A percentile compares a stretch with the other conserved stretches of the same genome.
These are phyloP conservation scores for Sarocladium oryzae DNA, from an alignment of 2,329 filamentous ascomycete genomes.

Conservation along the genomic window DNA sequence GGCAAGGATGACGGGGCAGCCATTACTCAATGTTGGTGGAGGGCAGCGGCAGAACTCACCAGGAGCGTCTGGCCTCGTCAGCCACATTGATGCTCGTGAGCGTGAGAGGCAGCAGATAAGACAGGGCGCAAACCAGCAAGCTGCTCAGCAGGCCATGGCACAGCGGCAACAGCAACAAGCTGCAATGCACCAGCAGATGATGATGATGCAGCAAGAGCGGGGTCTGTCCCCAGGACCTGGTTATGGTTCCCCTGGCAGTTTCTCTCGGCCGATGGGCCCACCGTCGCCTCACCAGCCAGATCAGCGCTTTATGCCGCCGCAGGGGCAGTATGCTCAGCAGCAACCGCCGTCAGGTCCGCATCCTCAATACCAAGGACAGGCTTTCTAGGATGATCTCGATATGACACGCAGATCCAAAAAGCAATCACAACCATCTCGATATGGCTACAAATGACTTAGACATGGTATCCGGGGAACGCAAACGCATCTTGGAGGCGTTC, in stretches of 20 bases:
- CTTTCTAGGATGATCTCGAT: slow-evolving; percentile 20
- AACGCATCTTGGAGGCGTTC: slow-evolving; percentile 2
- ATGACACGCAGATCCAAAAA: too few relatives aligned
- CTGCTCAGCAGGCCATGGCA: slow-evolving; percentile 16
- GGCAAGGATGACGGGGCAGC: slow-evolving; percentile 72
- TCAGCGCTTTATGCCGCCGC: slow-evolving; percentile 22
- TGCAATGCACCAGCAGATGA: slow-evolving; percentile 23
- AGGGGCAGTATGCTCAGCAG: slow-evolving; percentile 22
- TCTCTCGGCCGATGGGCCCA: slow-evolving; percentile 24
- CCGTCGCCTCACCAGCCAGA: slow-evolving; percentile 22
- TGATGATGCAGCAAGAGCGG: slow-evolving; percentile 21
- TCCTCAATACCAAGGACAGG: slow-evolving; percentile 30
- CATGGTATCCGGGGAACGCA: too few relatives aligned
- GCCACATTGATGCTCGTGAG: slow-evolving; percentile 73
- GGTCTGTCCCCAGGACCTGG: slow-evolving; percentile 15
- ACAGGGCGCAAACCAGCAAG: slow-evolving; percentile 59
- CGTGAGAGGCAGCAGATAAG: slow-evolving; percentile 68
- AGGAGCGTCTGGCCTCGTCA: slow-evolving; percentile 58
- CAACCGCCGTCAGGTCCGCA: slow-evolving; percentile 18
- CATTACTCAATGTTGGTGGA: slow-evolving; percentile 61
- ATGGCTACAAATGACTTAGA: too few relatives aligned
- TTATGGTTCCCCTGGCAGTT: slow-evolving; percentile 19
- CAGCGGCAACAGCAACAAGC: slow-evolving; percentile 43
- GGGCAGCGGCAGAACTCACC: slow-evolving; percentile 43
- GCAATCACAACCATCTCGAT: too few relatives aligned